A percentile compares a stretch with the other conserved stretches of the same genome.
phyloP scores from a whole-genome alignment of 2,329 filamentous ascomycete species.

The Diaporthe nobilis region DNA sequence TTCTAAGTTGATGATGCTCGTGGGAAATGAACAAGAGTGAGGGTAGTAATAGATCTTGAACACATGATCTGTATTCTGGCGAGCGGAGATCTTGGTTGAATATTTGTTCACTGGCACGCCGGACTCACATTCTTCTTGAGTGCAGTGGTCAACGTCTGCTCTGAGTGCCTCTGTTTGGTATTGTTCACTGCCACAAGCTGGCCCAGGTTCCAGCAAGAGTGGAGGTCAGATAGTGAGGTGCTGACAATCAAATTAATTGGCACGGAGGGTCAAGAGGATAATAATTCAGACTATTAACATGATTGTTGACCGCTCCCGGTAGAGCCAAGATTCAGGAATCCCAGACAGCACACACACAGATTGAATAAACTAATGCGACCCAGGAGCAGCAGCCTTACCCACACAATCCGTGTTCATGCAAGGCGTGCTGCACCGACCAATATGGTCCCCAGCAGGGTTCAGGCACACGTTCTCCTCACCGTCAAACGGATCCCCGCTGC shows the following conservation, averaged over 20 bases:
- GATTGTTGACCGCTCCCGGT: not conserved
- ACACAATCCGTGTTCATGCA: slow-evolving; percentile 23
- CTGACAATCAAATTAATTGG: not conserved
- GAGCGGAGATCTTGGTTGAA: not conserved
- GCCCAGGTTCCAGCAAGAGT: not conserved
- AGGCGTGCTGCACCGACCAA: slow-evolving; percentile 40
- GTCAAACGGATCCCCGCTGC: slow-evolving; percentile 34
- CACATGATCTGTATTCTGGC: not conserved
- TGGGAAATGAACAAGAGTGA: not conserved
- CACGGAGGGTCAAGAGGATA: not conserved
- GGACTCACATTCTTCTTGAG: not conserved
- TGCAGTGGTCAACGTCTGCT: not conserved
- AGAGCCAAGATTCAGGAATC: not conserved
- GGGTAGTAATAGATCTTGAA: not conserved
- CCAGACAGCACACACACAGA: not conserved
- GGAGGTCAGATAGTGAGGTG: not conserved
- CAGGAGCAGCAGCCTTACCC: no score
- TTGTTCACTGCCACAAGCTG: not conserved
- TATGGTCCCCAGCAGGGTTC: slow-evolving; percentile 39
- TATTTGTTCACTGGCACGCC: not conserved
- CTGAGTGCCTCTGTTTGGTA: not conserved
- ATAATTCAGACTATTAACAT: not conserved
- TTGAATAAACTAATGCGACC: not conserved
- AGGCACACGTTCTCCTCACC: slow-evolving; percentile 39
- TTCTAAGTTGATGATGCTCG: not conserved